Base-by-base conservation (phyloP, 208 protist genomes). In the Acanthamoeba lenticulata region DNA sequence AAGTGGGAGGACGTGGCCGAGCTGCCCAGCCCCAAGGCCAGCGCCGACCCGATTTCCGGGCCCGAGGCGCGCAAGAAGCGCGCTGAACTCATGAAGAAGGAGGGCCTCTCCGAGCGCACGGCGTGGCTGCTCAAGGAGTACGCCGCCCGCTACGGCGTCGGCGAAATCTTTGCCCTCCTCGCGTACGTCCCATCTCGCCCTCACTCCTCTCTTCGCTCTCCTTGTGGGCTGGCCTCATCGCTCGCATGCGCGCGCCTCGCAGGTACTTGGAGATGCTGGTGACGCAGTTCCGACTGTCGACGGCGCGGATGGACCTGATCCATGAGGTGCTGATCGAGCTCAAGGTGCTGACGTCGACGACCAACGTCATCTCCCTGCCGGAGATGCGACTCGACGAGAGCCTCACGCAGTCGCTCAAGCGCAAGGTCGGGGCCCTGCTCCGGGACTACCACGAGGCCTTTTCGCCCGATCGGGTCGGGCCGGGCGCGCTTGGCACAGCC, bases 241-340 rank as follows among this genome's bases (percentile, higher is more conserved):
- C 21, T 11, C 21, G 2, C 29, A 27, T 60, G 52, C 29, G 52
- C n/a, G 52, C 19, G 52, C n/a, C 42, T 88, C 60, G 19, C 38
- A 81, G 69, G 29, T 81, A 47, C 21, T 60, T 89, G 81, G 86
- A 92, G n/a, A 72, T 69, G 45, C 34, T 92, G 44, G n/a, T 72
- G 21, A 40, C 13, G 15, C 86, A 27, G 40, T 92, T 92, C 49
- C 67, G 36, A 49, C 86, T 92, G 6, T 36, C 55, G 11, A 92
- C 86, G 27, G 52, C 86, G n/a, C 49, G 86, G 0, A 45, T 92
- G 60, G 86, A 92, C 17, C 38, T 72, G 19, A 72, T 92, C 40
- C 86, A 92, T 19, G 86, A 92, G 44, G 57, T 92, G 57, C 86
- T 92, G 49, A 62, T 92, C 34, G 86, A 92, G 57, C 49, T 92